Evolutionary conservation across 345 rosid species (phyloP), one percentile per base, ranked within the genome.

Genomic region (Anastatica hierochuntica): DNA sequence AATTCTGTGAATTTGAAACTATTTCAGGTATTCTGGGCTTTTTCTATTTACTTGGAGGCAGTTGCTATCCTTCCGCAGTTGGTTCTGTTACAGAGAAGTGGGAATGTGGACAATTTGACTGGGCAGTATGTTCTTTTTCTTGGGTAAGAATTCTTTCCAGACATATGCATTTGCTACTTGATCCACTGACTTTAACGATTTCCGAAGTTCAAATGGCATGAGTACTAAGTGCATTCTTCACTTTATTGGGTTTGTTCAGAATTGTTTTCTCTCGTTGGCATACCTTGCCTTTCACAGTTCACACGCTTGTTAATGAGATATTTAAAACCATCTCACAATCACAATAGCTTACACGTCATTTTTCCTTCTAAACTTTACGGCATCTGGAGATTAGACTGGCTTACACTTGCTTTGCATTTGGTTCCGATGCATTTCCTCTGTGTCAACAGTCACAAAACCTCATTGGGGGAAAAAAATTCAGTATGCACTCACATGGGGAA

Each of bases 101-200:
- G 97, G 53, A 90, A 90, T 66, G 97, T 90, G 52, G 97, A 90
- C 77, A 90, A 90, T 71, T 69, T 86, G 69, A 82, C 97, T 0
- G 97, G 95, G 51, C 95, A 90, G 77, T 90, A 90, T 73, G 90
- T 90, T 53, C 69, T 86, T 76, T 77, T 90, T 62, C 90, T 90
- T 35, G 97, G 97, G 97, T 90, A 79, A 48, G 88, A 10, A 63
- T 36, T 45, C 26, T 58, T 53, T 41, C 46, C 37, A 20, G 8
- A 43, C 19, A 35, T 40, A 9, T 30, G 12, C 2, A 7, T 31
- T 35, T 58, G 16, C 33, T n/a, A 14, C 52, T 42, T 57, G 49
- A 23, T 49, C 58, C 51, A 13, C 10, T 57, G 42, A 19, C 53
- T 26, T 42, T 27, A 11, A 65, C 11, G 3, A 7, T 10, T 49